Base-by-base conservation (phyloP, 305 asterid genomes). In the Plantago lanceolata region DNA sequence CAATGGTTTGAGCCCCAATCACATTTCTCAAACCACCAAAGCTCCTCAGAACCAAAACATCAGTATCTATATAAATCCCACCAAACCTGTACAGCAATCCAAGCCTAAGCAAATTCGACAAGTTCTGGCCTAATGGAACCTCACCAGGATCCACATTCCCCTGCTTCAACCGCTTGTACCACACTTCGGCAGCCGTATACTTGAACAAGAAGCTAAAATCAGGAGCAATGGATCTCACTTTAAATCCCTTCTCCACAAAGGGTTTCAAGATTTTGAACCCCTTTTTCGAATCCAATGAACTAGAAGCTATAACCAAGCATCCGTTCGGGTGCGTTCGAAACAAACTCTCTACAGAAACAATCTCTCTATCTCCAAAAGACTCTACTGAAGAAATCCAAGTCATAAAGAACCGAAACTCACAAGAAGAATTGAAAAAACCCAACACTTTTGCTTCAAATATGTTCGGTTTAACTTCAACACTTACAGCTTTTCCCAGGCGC, bases 11-110 rank as follows among this genome's bases (percentile, higher is more conserved):
- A 48, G 97, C 97, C 14, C 96, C 99, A 26, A 93, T 89, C 4
- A 65, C 77, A 63, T 93, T 89, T 61, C 67, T 80, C 8, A 93
- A 78, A 24, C 54, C 64, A 1, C 40, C 15, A 21, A 93, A 82
- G 56, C 81, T 85, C 76, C 78, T 89, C 75, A 93, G 61, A 9
- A 87, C 73, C 44, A 93, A 48, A 19, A 89, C 65, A 65, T 93
- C 97, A 0, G 99, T 89, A 71, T 93, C 99, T 12, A 93, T 5
- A 53, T 87, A 93, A 62, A 85, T 77, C 61, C 97, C 97, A 52
- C 97, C 98, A 67, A 85, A 93, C 59, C 79, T 80, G 47, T 89
- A 86, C 40, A 93, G 59, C 28, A 89, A 75, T n/a, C 91, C 88
- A 33, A 89, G 79, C 65, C 99, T 75, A n/a, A 93, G 87, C 52